phyloP scores from a whole-genome alignment of 2,329 filamentous ascomycete genomes.

The Aotearoamyces nothofagi region DNA sequence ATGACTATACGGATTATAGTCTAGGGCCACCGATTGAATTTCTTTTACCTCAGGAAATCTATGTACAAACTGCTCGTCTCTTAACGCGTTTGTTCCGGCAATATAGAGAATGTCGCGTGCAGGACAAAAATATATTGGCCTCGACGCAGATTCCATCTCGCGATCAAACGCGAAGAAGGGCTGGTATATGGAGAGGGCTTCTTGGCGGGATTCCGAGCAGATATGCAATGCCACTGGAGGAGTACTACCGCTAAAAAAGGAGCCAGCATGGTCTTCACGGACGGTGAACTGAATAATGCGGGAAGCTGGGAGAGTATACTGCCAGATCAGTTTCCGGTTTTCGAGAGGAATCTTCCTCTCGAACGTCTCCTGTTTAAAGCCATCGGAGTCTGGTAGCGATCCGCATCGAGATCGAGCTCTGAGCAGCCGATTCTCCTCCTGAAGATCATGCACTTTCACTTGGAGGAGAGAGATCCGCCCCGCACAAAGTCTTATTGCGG shows the following conservation, averaged over 20 bases:
- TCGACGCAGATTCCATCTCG: conserved; percentile 1
- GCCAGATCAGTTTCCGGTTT: not conserved
- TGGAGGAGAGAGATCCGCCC: not conserved
- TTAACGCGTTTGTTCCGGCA: conserved; percentile 1
- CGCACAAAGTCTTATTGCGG: conserved; percentile 1
- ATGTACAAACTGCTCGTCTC: conserved; percentile 1
- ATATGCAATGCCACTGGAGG: conserved; percentile 1
- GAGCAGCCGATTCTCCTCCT: conserved; percentile 1
- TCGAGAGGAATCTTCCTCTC: conserved; percentile 1
- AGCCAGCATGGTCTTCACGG: not conserved
- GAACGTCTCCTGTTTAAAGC: conserved; percentile 1
- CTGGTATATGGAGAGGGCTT: conserved; percentile 1
- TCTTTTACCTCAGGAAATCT: conserved; percentile 1
- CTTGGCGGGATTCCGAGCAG: conserved; percentile 1
- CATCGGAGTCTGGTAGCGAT: conserved; percentile 1
- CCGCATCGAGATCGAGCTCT: conserved; percentile 1
- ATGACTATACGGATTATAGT: conserved; percentile 1
- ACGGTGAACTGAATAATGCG: conserved; percentile 1
- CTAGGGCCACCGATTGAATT: not conserved
- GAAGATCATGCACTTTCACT: conserved; percentile 1
- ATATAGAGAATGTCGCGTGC: conserved; percentile 1
- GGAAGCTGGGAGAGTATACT: conserved; percentile 1
- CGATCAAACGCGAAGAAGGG: not conserved
- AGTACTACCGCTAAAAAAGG: conserved; percentile 1
- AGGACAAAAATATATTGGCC: conserved; percentile 1